These are phyloP conservation scores for Bondarzewia mesenterica DNA, from an alignment of 1,284 basidiomycete genomes.

Conservation along the genomic window DNA sequence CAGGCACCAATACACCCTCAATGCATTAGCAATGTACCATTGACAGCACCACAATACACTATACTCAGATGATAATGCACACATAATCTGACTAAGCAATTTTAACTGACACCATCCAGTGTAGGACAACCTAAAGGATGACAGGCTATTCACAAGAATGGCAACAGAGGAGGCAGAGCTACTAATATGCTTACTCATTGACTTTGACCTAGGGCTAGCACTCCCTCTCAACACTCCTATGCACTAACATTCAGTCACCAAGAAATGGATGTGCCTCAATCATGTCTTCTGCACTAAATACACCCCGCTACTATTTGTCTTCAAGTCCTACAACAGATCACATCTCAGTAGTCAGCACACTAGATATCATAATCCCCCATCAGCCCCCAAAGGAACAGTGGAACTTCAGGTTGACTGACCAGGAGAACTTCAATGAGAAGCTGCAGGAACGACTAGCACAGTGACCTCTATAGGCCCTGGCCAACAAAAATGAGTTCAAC, in stretches of 20 bases:
- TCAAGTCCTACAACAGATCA: constrained; percentile 19
- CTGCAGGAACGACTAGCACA: constrained; percentile 8
- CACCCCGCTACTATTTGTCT: constrained; percentile 12
- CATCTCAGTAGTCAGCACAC: constrained; percentile 16
- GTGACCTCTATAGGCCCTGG: neutral
- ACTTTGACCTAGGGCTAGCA: constrained; percentile 16
- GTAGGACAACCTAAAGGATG: constrained; percentile 33
- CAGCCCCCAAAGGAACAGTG: neutral
- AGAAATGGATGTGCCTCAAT: constrained; percentile 24
- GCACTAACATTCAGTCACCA: constrained; percentile 15
- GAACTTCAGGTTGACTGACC: constrained; percentile 20
- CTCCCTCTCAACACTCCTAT: constrained; percentile 24
- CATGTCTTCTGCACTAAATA: constrained; percentile 23
- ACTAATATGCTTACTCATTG: constrained; percentile 15
- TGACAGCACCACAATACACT: neutral
- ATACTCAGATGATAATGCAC: constrained; percentile 1
- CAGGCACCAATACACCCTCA: constrained; percentile 3
- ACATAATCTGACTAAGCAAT: constrained; percentile 32
- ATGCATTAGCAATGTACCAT: neutral
- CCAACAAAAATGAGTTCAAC: constrained; percentile 8
- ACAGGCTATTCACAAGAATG: constrained; percentile 25
- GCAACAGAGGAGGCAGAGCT: constrained; percentile 13
- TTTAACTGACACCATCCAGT: constrained; percentile 42
- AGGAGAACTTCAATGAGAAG: constrained; percentile 13
- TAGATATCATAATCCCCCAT: constrained; percentile 12